Conservation (phyloP, 306 rosid species). For the Castanea crenata region DNA sequence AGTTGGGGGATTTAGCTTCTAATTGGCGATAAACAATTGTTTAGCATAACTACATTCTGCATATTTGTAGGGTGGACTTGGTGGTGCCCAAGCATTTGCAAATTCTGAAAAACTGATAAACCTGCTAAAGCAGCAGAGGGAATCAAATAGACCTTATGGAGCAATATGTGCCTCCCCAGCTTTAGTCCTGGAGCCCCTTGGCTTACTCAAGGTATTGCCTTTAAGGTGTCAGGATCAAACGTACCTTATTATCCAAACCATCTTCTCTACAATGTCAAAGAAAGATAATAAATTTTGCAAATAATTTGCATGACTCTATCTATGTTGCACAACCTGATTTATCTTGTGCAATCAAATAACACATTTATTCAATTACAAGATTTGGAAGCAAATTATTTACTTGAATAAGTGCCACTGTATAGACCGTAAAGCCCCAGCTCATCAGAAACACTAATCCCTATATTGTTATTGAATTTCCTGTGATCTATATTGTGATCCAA, state of each 20-base stretch:
- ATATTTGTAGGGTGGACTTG: slow-evolving; percentile 79
- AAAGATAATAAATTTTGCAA: neutral
- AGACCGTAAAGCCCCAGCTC: neutral
- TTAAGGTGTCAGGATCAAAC: neutral
- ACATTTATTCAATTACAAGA: neutral
- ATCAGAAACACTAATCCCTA: neutral
- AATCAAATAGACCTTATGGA: slow-evolving; percentile 74
- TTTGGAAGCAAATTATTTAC: neutral
- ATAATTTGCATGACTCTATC: too few species aligned
- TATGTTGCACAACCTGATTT: too few species aligned
- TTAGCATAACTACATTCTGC: slow-evolving; percentile 19
- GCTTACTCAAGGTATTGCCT: slow-evolving; percentile 70
- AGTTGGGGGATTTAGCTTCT: slow-evolving; percentile 24
- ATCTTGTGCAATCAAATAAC: too few species aligned
- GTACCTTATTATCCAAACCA: neutral
- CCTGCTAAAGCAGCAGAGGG: slow-evolving; percentile 70
- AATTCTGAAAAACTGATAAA: slow-evolving; percentile 69
- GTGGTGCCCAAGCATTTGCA: slow-evolving; percentile 89
- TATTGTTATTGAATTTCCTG: neutral
- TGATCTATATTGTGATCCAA: neutral
- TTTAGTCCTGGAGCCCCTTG: slow-evolving; percentile 84
- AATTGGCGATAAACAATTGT: neutral
- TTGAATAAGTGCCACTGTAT: neutral
- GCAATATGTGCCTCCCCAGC: slow-evolving; percentile 98
- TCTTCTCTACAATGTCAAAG: neutral